Evolutionary conservation across 768 basidiomycete genomes (phyloP).

Genomic region (Leccinum broughii): DNA sequence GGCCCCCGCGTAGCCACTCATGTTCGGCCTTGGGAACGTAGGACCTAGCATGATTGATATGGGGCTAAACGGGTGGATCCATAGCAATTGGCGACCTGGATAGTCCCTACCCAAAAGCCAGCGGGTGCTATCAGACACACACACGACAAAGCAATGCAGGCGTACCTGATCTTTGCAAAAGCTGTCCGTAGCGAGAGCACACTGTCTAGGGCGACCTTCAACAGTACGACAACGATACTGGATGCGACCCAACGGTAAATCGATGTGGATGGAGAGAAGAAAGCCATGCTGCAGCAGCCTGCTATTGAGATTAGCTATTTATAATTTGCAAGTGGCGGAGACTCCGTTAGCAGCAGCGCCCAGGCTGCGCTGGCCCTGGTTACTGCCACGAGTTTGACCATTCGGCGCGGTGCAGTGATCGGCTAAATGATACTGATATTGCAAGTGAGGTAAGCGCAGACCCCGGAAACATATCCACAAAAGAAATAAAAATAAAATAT

Average conservation of each 20-base stretch:
- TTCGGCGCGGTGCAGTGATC: too few relatives aligned
- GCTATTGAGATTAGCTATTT: too few relatives aligned
- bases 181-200: constrained; percentile 7
- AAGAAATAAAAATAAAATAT: too few relatives aligned
- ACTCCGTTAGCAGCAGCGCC: too few relatives aligned
- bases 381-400: too few relatives aligned
- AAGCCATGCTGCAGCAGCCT: background rate
- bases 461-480: too few relatives aligned
- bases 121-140: background rate
- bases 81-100: constrained; percentile 23
- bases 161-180: constrained; percentile 22
- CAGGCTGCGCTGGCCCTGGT: too few relatives aligned
- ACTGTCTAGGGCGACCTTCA: constrained; percentile 12
- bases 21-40: constrained; percentile 37
- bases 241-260: constrained; percentile 11
- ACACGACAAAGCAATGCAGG: background rate
- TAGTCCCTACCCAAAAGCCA: constrained; percentile 8
- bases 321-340: too few relatives aligned
- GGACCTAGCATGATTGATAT: constrained; percentile 28
- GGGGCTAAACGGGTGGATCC: constrained; percentile 38
- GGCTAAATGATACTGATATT: too few relatives aligned
- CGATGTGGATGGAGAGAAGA: background rate
- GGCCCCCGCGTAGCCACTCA: constrained; percentile 35
- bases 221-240: constrained; percentile 5
- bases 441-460: too few relatives aligned